These are phyloP conservation scores for Sutorius eximius DNA, from an alignment of 1,284 basidiomycete species.

Conservation along the genomic window DNA sequence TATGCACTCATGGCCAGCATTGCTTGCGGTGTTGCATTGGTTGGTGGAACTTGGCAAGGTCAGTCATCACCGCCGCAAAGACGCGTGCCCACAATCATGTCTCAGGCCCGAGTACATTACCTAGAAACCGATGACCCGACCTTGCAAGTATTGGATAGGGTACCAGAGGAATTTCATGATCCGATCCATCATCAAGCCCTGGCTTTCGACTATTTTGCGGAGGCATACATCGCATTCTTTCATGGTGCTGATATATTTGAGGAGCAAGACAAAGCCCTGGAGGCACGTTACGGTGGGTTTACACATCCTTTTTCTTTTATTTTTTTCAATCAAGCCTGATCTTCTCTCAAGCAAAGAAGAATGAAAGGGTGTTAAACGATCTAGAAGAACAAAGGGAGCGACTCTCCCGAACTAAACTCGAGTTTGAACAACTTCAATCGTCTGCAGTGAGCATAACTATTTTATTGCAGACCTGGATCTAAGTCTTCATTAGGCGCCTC, in stretches of 20 bases:
- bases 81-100: not conserved
- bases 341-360: constrained; percentile 55
- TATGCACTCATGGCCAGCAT: constrained; percentile 79
- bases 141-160: constrained; percentile 56
- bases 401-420: constrained; percentile 46
- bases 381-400: constrained; percentile 55
- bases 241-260: constrained; percentile 70
- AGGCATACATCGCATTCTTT: constrained; percentile 73
- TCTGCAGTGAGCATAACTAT: constrained; percentile 47
- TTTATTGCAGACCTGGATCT: constrained; percentile 1
- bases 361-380: constrained; percentile 59
- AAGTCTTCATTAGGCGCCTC: constrained; percentile 53
- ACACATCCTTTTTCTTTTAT: not conserved
- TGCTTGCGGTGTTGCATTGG: constrained; percentile 87
- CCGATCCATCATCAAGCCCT: constrained; percentile 71
- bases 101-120: constrained; percentile 49
- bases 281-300: constrained; percentile 70
- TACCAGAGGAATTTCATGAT: constrained; percentile 73
- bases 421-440: constrained; percentile 59
- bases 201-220: constrained; percentile 71
- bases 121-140: constrained; percentile 61
- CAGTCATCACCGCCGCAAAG: constrained; percentile 19
- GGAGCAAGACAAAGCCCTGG: constrained; percentile 66
- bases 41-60: constrained; percentile 80
- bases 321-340: constrained; percentile 8